Evolutionary conservation across 2,329 filamentous ascomycete species (phyloP), one percentile per base, ranked within the genome.

Genomic region (Sporothrix luriei): DNA sequence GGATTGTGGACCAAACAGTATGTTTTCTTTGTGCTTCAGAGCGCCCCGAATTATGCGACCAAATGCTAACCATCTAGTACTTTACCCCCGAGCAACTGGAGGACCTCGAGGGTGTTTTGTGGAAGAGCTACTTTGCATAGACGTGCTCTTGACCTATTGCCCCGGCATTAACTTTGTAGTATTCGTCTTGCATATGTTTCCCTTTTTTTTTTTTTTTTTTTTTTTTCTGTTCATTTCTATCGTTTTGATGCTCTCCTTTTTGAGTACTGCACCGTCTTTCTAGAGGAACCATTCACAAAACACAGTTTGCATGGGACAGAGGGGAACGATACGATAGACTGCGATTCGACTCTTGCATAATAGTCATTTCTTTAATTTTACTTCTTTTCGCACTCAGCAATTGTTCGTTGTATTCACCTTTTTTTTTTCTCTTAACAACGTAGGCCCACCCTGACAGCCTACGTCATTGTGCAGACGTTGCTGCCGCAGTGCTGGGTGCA

Each of bases 41-140:
- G 33, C 33, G 6, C 6, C 33, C 6, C 6, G 4, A 33, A 1
- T 33, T 7, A 33, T 33, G 7, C 33, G 1, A 33, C 33, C 33
- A 33, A 33, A 52, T 26, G 7, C 13, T 24, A 29, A 54, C 49
- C 13, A 0, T 33, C 19, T 73, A 91, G 87, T 87, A 93, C 71
- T 99, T 99, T 78, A 93, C 93, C 33, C 82, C 90, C 40, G 95
- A 98, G 75, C 94, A 99, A 77, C 83, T 99, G 13, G 95, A 98
- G 79, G 94, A 98, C 77, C 80, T 99, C 71, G 94, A 97, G 76
- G 95, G 95, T 67, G 96, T 99, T 62, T 83, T 99, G 67, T 99
- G 95, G 95, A 99, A 99, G 89, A 98, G 94, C 79, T 99, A 99
- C 78, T 99, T 99, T 83, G 96, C 94, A 52, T 97, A 70, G 26